These are phyloP conservation scores for Whalleya microplaca DNA, from an alignment of 2,329 filamentous ascomycete genomes.

Conservation along the genomic window DNA sequence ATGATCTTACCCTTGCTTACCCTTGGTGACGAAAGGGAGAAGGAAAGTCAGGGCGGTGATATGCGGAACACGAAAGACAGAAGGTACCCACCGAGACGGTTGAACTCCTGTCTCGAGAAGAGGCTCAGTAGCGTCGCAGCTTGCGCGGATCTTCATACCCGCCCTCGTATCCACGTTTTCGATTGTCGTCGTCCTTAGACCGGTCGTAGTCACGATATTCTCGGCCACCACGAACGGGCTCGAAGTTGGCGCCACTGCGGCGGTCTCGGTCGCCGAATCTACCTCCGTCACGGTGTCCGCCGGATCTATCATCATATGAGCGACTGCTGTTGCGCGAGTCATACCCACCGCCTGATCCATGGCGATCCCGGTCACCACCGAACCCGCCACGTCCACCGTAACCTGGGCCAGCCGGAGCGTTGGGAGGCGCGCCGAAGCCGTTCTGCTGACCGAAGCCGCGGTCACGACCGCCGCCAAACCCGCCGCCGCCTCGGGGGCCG, in stretches of 20 bases:
- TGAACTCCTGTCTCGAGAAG: slow-evolving; percentile 45
- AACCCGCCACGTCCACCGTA: slow-evolving; percentile 54
- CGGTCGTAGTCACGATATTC: slow-evolving; percentile 60
- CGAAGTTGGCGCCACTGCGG: slow-evolving; percentile 69
- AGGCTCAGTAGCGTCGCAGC: slow-evolving; percentile 59
- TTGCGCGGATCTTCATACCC: slow-evolving; percentile 78
- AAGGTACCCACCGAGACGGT: slow-evolving; percentile 52
- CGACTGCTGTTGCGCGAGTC: slow-evolving; percentile 58
- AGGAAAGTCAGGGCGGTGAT: slow-evolving; percentile 39
- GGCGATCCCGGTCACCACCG: slow-evolving; percentile 48
- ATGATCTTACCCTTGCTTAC: slow-evolving; percentile 43
- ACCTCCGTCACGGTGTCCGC: slow-evolving; percentile 55
- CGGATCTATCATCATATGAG: slow-evolving; percentile 62
- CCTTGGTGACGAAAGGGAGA: slow-evolving; percentile 41
- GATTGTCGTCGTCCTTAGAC: slow-evolving; percentile 60
- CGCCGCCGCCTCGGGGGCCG: slow-evolving; percentile 49
- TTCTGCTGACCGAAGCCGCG: slow-evolving; percentile 48
- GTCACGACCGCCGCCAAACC: slow-evolving; percentile 51
- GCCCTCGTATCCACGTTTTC: slow-evolving; percentile 76
- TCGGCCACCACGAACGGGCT: slow-evolving; percentile 71
- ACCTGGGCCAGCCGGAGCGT: slow-evolving; percentile 65
- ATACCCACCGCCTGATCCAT: slow-evolving; percentile 57
- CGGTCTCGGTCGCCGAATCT: slow-evolving; percentile 38
- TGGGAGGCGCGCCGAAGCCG: slow-evolving; percentile 57
- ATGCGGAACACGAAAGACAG: slow-evolving; percentile 38